These are phyloP conservation scores for Tetracentron sinense DNA, from an alignment of 164 flowering plant genomes.

Conservation along the genomic window DNA sequence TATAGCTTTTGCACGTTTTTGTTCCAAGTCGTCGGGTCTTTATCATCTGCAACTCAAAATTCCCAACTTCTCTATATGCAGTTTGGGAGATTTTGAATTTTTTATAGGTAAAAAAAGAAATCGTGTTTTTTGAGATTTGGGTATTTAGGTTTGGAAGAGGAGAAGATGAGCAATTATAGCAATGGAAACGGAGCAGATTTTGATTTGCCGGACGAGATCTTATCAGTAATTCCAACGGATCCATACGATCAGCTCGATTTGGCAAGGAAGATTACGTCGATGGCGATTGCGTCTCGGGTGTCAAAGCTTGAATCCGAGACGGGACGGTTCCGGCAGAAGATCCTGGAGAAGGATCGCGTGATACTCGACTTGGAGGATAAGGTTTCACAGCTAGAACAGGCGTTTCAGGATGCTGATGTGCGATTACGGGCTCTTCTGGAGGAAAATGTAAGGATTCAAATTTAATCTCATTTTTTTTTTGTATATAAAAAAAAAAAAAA, in stretches of 20 bases:
- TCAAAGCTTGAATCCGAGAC: constrained; percentile 71
- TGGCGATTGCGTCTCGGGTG: constrained; percentile 93
- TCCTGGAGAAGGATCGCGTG: constrained; percentile 61
- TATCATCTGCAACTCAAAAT: no score
- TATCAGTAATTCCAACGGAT: constrained; percentile 82
- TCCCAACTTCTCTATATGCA: no score
- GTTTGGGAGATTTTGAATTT: no score
- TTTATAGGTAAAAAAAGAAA: no score
- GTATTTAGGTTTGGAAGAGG: constrained; percentile 4
- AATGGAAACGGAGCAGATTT: constrained; percentile 45
- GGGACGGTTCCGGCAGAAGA: constrained; percentile 42
- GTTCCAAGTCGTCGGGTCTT: no score
- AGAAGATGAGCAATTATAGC: constrained; percentile 26
- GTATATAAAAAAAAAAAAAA: no score
- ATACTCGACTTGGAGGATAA: constrained; percentile 60
- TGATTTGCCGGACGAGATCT: constrained; percentile 61
- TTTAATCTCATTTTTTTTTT: no score
- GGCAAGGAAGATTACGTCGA: constrained; percentile 87
- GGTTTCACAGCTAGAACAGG: constrained; percentile 35
- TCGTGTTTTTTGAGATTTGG: not conserved
- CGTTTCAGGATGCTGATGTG: constrained; percentile 43
- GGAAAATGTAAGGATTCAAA: constrained; percentile 56
- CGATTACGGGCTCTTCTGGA: constrained; percentile 43
- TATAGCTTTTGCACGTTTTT: no score
- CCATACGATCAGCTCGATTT: constrained; percentile 94